Evolutionary conservation across 768 basidiomycete genomes (phyloP), one percentile per base, ranked within the genome.

Genomic region (Russula abietina): DNA sequence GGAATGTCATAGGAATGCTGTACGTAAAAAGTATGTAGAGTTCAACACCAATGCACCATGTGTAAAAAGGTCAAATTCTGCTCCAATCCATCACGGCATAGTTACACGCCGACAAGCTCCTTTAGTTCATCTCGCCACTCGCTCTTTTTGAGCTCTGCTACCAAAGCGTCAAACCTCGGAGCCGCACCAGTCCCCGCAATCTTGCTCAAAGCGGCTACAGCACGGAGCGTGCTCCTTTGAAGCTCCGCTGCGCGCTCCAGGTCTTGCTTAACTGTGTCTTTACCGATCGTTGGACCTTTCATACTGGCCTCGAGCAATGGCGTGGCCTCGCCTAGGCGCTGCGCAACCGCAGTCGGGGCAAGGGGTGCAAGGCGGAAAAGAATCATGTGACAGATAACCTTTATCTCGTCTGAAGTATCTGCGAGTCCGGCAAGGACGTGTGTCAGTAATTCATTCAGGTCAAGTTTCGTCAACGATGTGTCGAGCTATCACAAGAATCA

Each of bases 211-310:
- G 92, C 91, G 17, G 86, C 91, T 49, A 95, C 84, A 6, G 93
- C 93, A 43, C 96, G 79, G 64, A 98, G 78, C 8, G 92, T 91
- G 69, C 92, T 93, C 65, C 91, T 79, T 75, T 98, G 94, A 64
- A 98, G 79, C 74, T 98, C 96, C 30, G 91, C 91, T 10, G 89
- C 85, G 22, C 89, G 83, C 74, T 92, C 91, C 50, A 93, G 72
- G 67, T 93, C 91, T 73, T 93, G 92, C 75, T 98, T 98, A 53
- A 97, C 95, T 0, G 93, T 92, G 71, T 98, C 96, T 76, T 98
- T 98, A 57, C 91, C 91, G 46, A 92, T 83, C 7, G 83, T 87
- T 8, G 89, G 83, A 1, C 92, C 92, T 71, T 93, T 90, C 85
- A 98, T 93, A 43, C 91, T 89, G 73, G 86, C 85, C 72, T 92